phyloP scores from a whole-genome alignment of 495 filamentous ascomycete genomes.

The Penicillium cinerascens region DNA sequence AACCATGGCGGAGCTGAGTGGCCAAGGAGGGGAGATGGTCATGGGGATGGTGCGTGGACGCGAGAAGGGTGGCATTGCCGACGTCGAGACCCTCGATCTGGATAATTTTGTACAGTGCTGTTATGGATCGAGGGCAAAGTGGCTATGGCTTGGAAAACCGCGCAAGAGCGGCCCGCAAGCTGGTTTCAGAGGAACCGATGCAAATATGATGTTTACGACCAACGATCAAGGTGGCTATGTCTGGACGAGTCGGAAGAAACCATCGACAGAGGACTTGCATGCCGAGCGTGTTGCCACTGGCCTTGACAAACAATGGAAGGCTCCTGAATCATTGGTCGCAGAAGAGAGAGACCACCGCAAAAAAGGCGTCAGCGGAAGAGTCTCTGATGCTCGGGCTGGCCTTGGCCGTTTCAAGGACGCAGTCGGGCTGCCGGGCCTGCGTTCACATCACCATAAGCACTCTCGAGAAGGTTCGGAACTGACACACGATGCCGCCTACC shows the following conservation, averaged over 20 bases:
- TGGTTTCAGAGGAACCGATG: conserved; percentile 48
- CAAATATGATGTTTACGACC: conserved; percentile 62
- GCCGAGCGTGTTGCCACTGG: conserved; percentile 28
- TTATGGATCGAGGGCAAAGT: conserved; percentile 78
- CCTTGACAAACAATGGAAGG: conserved; percentile 30
- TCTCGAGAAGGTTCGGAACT: conserved; percentile 39
- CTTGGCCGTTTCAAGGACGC: conserved; percentile 82
- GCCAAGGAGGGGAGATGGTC: conserved; percentile 92
- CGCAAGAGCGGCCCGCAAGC: conserved; percentile 57
- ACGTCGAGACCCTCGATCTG: conserved; percentile 86
- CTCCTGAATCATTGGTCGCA: conserved; percentile 18
- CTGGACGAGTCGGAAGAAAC: conserved; percentile 57
- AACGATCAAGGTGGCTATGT: conserved; percentile 62
- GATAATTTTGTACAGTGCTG: conserved; percentile 75
- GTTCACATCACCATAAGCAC: conserved; percentile 46
- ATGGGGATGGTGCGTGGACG: conserved; percentile 87
- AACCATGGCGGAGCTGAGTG: conserved; percentile 87
- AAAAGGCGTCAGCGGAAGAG: conserved; percentile 74
- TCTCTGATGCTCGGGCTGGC: conserved; percentile 80
- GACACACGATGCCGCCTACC: conserved; percentile 28
- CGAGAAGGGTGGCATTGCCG: conserved; percentile 85
- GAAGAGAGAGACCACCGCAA: conserved; percentile 66
- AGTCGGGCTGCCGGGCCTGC: conserved; percentile 56
- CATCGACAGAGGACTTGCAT: conserved; percentile 38
- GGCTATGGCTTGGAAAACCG: conserved; percentile 90